Base-by-base conservation (phyloP, 768 basidiomycete genomes). In the Psilocybe sp. region DNA sequence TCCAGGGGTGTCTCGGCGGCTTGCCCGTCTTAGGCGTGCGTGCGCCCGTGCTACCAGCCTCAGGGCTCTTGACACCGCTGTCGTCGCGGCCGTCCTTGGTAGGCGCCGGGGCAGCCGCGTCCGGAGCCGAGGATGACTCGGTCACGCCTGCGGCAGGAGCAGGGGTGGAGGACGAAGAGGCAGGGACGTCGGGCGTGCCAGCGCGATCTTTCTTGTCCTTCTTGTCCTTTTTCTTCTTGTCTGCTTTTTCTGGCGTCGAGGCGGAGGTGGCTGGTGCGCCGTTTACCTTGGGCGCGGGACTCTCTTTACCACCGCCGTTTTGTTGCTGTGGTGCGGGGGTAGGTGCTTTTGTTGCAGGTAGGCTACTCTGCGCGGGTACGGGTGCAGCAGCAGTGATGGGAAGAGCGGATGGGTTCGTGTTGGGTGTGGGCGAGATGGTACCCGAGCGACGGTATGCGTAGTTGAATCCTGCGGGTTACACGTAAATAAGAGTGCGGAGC, bases 371-470 rank as follows among this genome's bases (percentile, higher is more conserved):
- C 16, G 42, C 13, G n/a, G 34, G 35, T 15, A n/a, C 32, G 9
- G 16, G 43, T 3, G 42, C 18, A 51, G 41, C 19, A 68, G 37
- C 59, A 31, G 69, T 67, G 54, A 64, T 65, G 46, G 73, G 82
- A 15, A 85, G 71, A 4, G 78, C 67, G 12, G 81, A 77, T 1
- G 76, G 73, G 5, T 76, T 66, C 5, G 85, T 79, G 59, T 72
- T 80, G 4, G 87, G 84, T 0, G 85, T 87, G 15, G 79, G 76
- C 2, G 71, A 71, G 9, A 75, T 68, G 16, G 83, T 80, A 31
- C 85, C 80, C 4, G 83, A 83, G 48, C 88, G 85, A 51, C 94
- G 85, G 67, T 96, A 96, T 1, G 91, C 91, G 57, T 93, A 99
- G 71, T 98, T 97, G 76, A 98, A 95, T 32, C 95, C 93, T 94